Conservation (phyloP, 148 eudicot species). For the Euryodendron excelsum region DNA sequence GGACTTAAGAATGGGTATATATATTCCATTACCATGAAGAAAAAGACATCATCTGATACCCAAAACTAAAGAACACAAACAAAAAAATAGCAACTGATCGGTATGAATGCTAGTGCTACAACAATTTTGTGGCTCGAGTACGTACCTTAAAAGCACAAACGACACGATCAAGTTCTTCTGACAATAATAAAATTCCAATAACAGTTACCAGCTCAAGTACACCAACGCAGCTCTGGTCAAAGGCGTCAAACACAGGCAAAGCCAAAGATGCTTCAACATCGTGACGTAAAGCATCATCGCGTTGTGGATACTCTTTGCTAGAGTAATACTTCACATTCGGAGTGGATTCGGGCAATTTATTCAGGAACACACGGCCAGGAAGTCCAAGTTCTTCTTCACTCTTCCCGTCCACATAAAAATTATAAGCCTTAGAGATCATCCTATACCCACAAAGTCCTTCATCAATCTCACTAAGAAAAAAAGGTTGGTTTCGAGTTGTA, state of each 20-base stretch:
- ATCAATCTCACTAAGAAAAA: neutral
- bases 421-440: neutral
- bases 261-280: neutral
- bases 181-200: neutral
- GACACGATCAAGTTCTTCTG: neutral
- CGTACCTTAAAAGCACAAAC: neutral
- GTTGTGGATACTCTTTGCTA: neutral
- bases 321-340: neutral
- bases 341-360: neutral
- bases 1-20: too few relatives aligned
- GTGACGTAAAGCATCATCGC: neutral
- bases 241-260: neutral
- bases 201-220: neutral
- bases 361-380: too few relatives aligned
- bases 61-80: too few relatives aligned
- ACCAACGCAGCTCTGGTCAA: neutral
- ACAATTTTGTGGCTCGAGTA: too few relatives aligned
- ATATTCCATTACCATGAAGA: too few relatives aligned
- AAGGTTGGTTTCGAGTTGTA: conserved; percentile 2
- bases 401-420: neutral
- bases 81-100: too few relatives aligned
- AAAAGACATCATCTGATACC: too few relatives aligned
- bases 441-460: neutral
- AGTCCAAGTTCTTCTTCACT: neutral
- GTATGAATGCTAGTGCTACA: too few relatives aligned